phyloP scores from a whole-genome alignment of 768 basidiomycete genomes.

The Termitomyces bulborhizus region DNA sequence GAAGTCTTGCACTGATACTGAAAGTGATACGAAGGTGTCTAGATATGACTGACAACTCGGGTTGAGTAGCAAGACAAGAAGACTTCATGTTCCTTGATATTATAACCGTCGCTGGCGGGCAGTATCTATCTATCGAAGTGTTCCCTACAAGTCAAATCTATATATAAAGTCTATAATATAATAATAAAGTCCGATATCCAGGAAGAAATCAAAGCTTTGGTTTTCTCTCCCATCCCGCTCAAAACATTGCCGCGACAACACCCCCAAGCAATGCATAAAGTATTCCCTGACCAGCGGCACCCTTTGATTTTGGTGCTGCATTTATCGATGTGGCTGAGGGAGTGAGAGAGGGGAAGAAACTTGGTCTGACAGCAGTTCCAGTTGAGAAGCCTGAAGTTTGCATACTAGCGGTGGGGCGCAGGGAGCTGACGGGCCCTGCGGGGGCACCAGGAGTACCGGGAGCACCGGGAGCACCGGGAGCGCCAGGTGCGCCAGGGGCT shows the following conservation, averaged over 20 bases:
- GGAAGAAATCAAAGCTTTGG: no score
- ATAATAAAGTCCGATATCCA: not conserved
- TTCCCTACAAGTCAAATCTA: no score
- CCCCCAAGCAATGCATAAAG: slow-evolving; percentile 3
- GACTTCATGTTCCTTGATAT: no score
- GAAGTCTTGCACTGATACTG: no score
- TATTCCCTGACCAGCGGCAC: not conserved
- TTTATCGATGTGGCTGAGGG: not conserved
- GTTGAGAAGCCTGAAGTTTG: not conserved
- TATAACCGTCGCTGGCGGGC: no score
- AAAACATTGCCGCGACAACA: slow-evolving; percentile 5
- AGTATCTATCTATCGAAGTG: no score
- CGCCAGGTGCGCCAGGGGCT: not conserved
- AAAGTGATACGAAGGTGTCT: no score
- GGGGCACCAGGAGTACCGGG: not conserved
- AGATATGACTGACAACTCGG: no score
- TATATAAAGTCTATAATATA: no score
- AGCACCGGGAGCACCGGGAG: not conserved
- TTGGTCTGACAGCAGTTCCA: not conserved
- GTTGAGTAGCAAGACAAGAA: no score
- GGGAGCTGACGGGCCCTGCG: not conserved
- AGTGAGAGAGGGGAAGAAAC: slow-evolving; percentile 3
- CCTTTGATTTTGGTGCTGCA: not conserved
- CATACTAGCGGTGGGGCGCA: not conserved
- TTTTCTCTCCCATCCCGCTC: not conserved